These are phyloP conservation scores for Malus hybrid DNA, from an alignment of 331 rosid genomes.

Conservation along the genomic window DNA sequence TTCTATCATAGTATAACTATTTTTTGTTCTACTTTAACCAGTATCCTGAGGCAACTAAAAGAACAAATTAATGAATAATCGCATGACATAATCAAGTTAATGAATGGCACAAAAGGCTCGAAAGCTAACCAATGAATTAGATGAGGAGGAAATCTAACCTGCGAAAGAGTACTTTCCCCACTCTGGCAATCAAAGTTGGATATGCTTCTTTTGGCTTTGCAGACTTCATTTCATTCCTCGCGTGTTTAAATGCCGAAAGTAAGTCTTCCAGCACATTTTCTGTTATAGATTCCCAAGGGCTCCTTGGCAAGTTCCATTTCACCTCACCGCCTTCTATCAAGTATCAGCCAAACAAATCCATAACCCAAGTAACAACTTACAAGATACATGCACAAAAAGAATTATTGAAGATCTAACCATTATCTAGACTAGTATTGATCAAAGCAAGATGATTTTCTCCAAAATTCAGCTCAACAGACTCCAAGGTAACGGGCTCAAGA, in stretches of 20 bases:
- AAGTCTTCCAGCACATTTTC: conserved; percentile 25
- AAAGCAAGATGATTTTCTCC: conserved; percentile 24
- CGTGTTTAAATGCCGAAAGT: conserved; percentile 13
- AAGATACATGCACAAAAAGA: background rate
- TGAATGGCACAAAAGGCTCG: too few relatives aligned
- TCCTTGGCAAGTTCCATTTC: background rate
- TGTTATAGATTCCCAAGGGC: conserved; percentile 27
- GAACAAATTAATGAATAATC: background rate
- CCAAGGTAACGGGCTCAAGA: conserved; percentile 21
- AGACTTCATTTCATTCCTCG: conserved; percentile 17
- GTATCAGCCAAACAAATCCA: background rate
- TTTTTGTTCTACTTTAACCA: background rate
- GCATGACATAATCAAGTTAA: background rate
- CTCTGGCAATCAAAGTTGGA: conserved; percentile 29
- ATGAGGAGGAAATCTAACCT: conserved; percentile 11
- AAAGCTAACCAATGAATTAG: background rate
- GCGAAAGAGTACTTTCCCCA: conserved; percentile 41
- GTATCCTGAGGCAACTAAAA: background rate
- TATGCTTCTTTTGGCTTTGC: background rate
- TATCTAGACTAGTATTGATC: conserved; percentile 1
- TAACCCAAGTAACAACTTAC: background rate
- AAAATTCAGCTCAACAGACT: background rate
- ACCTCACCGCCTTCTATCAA: background rate
- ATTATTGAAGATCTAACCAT: conserved; percentile 7
- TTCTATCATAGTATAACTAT: background rate